phyloP scores from a whole-genome alignment of 257 asterid species.

The Leptodermis oblonga region DNA sequence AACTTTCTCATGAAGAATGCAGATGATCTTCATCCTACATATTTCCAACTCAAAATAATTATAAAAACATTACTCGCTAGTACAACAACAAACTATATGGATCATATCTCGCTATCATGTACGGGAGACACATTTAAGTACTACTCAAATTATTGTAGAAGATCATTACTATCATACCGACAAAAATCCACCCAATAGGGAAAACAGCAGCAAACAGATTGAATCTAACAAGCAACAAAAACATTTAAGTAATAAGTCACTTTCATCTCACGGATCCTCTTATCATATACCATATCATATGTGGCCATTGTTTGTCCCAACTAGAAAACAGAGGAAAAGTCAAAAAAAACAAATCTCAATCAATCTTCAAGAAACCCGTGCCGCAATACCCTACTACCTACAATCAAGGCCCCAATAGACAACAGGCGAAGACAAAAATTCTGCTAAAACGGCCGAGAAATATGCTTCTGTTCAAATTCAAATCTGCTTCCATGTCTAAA shows the following conservation, averaged over 20 bases:
- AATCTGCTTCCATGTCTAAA: no score
- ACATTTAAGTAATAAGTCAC: constrained; percentile 8
- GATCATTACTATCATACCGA: background rate
- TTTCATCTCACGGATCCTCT: constrained; percentile 10
- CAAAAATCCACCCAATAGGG: background rate
- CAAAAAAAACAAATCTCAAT: background rate
- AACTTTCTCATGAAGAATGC: no score
- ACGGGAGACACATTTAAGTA: no score
- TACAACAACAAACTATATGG: no score
- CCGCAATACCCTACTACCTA: background rate
- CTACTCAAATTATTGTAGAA: background rate
- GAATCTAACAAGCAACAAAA: constrained; percentile 12
- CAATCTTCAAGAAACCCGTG: constrained; percentile 1
- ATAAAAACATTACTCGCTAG: background rate
- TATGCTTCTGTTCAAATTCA: background rate
- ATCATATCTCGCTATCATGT: background rate
- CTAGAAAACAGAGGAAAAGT: constrained; percentile 1
- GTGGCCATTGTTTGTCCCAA: constrained; percentile 4
- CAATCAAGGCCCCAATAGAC: constrained; percentile 5
- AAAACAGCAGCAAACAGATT: background rate
- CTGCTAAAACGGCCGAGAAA: background rate
- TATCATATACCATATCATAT: background rate
- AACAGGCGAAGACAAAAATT: background rate
- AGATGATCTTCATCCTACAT: background rate
- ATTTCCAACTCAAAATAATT: background rate